Conservation (phyloP, 768 basidiomycete genomes). For the Phanerochaete carnosa region DNA sequence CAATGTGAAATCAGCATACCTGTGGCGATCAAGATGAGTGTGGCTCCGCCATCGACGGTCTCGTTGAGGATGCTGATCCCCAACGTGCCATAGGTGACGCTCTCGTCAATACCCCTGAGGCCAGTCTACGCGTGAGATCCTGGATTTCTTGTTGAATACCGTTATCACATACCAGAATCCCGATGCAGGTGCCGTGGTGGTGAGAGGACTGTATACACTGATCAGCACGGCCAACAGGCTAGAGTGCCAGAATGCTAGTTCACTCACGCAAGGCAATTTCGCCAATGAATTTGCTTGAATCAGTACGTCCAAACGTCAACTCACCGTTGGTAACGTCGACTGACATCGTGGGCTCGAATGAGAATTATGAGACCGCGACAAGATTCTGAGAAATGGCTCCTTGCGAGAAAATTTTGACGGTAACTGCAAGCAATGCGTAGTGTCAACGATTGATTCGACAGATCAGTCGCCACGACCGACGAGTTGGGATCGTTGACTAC, state of each 20-base stretch:
- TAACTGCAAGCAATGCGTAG: conserved; percentile 34
- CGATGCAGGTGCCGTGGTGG: conserved; percentile 15
- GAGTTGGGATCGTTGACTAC: conserved; percentile 5
- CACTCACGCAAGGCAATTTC: conserved; percentile 22
- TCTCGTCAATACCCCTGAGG: conserved; percentile 24
- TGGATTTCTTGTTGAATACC: background rate
- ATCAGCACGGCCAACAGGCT: background rate
- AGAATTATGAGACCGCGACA: conserved; percentile 27
- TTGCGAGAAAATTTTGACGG: conserved; percentile 30
- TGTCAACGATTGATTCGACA: background rate
- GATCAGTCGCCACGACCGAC: conserved; percentile 31
- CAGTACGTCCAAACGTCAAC: conserved; percentile 20
- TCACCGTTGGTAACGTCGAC: conserved; percentile 12
- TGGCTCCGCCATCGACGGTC: conserved; percentile 25
- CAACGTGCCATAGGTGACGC: conserved; percentile 18
- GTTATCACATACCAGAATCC: conserved; percentile 12
- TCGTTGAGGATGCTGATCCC: conserved; percentile 20
- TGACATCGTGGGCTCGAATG: conserved; percentile 25
- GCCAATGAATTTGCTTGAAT: conserved; percentile 25
- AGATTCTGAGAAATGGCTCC: conserved; percentile 21
- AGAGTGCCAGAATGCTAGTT: background rate
- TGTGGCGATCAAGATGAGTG: conserved; percentile 16
- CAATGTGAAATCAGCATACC: background rate
- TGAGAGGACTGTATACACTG: conserved; percentile 17
- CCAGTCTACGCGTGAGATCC: background rate